Percentiles rank a stretch among this genome's conserved stretches.
Conservation (phyloP, 768 basidiomycete species). For the Boletus reticulatus region DNA sequence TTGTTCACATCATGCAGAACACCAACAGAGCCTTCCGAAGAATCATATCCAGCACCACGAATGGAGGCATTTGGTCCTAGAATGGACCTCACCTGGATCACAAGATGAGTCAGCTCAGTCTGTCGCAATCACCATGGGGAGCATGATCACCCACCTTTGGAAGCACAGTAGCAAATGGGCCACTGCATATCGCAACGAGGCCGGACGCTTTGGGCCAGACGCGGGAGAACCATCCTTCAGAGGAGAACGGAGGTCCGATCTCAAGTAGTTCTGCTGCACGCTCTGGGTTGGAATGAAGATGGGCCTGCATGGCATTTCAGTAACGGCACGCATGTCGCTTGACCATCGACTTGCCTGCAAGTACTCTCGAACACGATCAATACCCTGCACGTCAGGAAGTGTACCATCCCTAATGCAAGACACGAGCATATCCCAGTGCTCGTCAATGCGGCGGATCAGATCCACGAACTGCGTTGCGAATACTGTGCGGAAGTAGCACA, state of each 20-base stretch:
- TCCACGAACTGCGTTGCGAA: conserved; percentile 6
- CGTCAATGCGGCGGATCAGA: conserved; percentile 13
- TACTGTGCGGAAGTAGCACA: not conserved
- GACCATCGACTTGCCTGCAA: conserved; percentile 7
- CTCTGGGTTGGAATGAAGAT: conserved; percentile 8
- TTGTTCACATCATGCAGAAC: not conserved
- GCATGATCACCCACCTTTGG: conserved; percentile 8
- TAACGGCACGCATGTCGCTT: not conserved
- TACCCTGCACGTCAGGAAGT: conserved; percentile 14
- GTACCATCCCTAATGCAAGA: conserved; percentile 12
- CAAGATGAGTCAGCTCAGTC: not conserved
- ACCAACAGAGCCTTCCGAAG: conserved; percentile 8
- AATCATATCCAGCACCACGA: conserved; percentile 1
- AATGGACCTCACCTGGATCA: conserved; percentile 10
- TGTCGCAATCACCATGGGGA: not conserved
- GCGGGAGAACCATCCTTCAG: conserved; percentile 14
- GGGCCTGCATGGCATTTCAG: conserved; percentile 1
- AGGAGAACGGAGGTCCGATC: conserved; percentile 11
- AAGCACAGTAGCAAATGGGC: conserved; percentile 5
- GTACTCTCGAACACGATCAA: conserved; percentile 7
- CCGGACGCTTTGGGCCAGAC: conserved; percentile 13
- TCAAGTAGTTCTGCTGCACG: conserved; percentile 18
- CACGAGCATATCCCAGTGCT: conserved; percentile 16
- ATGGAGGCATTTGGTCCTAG: conserved; percentile 6
- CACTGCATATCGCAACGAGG: conserved; percentile 8